Percentiles rank a stretch among this genome's conserved stretches.
These are phyloP conservation scores for Chamaenerion angustifolium DNA, from an alignment of 345 rosid genomes.

Conservation along the genomic window DNA sequence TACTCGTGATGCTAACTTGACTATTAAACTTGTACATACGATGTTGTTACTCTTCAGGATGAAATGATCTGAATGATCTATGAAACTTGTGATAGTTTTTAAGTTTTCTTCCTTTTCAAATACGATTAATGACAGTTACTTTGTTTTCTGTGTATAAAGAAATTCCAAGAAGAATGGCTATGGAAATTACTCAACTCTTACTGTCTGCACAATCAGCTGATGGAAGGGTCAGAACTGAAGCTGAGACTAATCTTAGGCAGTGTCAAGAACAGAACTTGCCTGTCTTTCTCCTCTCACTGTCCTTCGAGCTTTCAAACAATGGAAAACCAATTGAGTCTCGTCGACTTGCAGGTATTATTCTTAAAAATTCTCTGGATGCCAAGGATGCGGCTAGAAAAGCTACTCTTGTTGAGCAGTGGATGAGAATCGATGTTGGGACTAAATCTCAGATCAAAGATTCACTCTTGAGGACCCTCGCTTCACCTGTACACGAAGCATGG, in stretches of 20 bases:
- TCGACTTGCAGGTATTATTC: slow-evolving; percentile 77
- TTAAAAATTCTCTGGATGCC: slow-evolving; percentile 85
- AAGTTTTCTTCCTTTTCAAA: too few relatives aligned
- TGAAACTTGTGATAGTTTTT: too few relatives aligned
- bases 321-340: slow-evolving; percentile 77
- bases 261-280: slow-evolving; percentile 84
- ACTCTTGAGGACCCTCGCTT: slow-evolving; percentile 57
- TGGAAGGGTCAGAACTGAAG: slow-evolving; percentile 59
- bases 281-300: slow-evolving; percentile 49
- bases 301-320: slow-evolving; percentile 68
- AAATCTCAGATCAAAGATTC: slow-evolving; percentile 74
- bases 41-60: too few relatives aligned
- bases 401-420: slow-evolving; percentile 65
- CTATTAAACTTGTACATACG: too few relatives aligned
- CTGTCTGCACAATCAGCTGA: slow-evolving; percentile 77
- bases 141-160: neutral
- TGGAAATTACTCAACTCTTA: slow-evolving; percentile 73
- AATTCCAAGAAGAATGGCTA: slow-evolving; percentile 43
- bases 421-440: slow-evolving; percentile 37
- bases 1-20: too few relatives aligned
- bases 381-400: slow-evolving; percentile 58
- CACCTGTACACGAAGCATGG: slow-evolving; percentile 57
- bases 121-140: neutral
- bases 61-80: too few relatives aligned
- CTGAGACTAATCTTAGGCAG: slow-evolving; percentile 55